Conservation (phyloP, 495 filamentous ascomycete species). For the Lasiosphaeria hispida region DNA sequence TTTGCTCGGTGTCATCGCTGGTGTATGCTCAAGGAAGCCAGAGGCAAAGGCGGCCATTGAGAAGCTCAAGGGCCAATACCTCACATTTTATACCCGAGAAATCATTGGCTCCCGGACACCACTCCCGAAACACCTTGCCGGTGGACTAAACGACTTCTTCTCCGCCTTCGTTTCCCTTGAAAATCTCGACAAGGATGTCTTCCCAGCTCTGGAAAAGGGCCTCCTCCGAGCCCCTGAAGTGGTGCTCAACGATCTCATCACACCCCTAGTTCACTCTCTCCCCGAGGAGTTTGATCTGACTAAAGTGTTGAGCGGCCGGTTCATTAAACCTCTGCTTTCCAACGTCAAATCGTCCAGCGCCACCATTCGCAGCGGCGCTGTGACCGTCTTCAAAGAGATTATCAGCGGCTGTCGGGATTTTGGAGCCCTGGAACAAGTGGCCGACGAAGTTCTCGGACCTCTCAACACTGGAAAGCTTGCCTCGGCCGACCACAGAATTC, state of each 20-base stretch:
- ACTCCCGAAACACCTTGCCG: conserved; percentile 69
- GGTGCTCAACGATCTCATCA: conserved; percentile 71
- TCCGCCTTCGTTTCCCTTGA: conserved; percentile 66
- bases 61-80: conserved; percentile 64
- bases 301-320: conserved; percentile 59
- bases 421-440: conserved; percentile 57
- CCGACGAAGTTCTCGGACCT: conserved; percentile 72
- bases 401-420: conserved; percentile 59
- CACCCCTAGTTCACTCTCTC: conserved; percentile 65
- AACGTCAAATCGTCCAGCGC: conserved; percentile 87
- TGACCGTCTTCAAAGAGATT: conserved; percentile 65
- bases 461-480: conserved; percentile 79
- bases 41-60: conserved; percentile 57
- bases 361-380: conserved; percentile 68
- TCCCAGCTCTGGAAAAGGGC: conserved; percentile 82
- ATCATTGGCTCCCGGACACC: conserved; percentile 73
- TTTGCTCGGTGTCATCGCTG: conserved; percentile 79
- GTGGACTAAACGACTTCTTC: conserved; percentile 82
- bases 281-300: conserved; percentile 73
- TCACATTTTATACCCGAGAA: conserved; percentile 79
- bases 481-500: conserved; percentile 73
- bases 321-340: conserved; percentile 80
- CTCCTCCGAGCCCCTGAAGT: conserved; percentile 88
- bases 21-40: conserved; percentile 71
- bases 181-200: conserved; percentile 70